A percentile compares a stretch with the other conserved stretches of the same genome.
Conservation (phyloP, 2,329 filamentous ascomycete species). For the Pyricularia pennisetigena region DNA sequence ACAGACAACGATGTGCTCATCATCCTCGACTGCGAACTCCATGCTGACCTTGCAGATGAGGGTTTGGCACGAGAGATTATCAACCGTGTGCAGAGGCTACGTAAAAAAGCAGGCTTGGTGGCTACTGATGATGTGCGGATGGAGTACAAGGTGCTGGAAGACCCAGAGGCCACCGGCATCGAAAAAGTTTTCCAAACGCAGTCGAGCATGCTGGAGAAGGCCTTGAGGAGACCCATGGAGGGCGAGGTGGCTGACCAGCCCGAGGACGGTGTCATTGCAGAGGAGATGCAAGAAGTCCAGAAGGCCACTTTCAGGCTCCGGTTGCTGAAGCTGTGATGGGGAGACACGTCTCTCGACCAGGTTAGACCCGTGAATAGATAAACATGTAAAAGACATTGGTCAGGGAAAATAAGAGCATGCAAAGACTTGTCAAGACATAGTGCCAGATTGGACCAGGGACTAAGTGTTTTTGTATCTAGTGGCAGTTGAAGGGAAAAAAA, state of each 20-base stretch:
- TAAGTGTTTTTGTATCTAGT: conserved; percentile 8
- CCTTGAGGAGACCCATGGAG: conserved; percentile 67
- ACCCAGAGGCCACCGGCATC: conserved; percentile 69
- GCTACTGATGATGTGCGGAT: conserved; percentile 93
- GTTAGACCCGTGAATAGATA: not conserved
- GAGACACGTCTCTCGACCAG: not conserved
- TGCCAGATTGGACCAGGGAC: not conserved
- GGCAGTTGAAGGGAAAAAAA: not conserved
- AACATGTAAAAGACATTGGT: not conserved
- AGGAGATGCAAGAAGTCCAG: conserved; percentile 8
- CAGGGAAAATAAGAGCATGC: not conserved
- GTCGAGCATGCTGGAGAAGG: conserved; percentile 61
- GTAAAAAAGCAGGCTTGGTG: conserved; percentile 87
- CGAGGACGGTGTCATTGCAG: conserved; percentile 4
- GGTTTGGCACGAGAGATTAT: conserved; percentile 87
- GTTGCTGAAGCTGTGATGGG: conserved; percentile 55
- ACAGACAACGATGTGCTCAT: conserved; percentile 83
- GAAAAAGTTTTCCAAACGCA: conserved; percentile 61
- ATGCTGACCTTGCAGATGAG: conserved; percentile 80
- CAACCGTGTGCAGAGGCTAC: conserved; percentile 81
- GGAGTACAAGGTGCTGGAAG: conserved; percentile 75
- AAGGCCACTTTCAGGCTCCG: conserved; percentile 37
- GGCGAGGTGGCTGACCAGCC: conserved; percentile 2
- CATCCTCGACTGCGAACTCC: conserved; percentile 65
- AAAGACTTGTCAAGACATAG: not conserved